Evolutionary conservation across 2,329 filamentous ascomycete genomes (phyloP).

Genomic region (Aureobasidium sp.): DNA sequence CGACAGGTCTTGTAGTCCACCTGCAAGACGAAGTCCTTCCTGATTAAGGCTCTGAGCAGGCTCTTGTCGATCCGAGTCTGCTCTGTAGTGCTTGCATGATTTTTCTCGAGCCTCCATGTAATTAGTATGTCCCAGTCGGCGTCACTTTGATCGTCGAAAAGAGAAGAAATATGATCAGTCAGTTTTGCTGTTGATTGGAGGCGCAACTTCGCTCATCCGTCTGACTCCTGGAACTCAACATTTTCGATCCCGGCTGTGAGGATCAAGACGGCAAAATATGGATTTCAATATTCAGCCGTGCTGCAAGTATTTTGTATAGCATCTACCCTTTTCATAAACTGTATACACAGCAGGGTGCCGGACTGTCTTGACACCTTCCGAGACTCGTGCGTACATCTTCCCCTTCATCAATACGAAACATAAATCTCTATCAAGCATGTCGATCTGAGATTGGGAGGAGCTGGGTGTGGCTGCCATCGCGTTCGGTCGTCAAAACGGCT

Average conservation of each 20-base stretch:
- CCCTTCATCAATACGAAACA: constrained; percentile 10
- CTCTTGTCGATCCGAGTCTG: neutral
- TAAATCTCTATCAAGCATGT: neutral
- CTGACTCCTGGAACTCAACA: constrained; percentile 4
- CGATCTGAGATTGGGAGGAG: neutral
- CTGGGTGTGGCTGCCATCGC: constrained; percentile 4
- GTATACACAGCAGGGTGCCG: neutral
- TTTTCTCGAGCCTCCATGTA: neutral
- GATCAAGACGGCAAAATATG: neutral
- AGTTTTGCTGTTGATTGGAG: neutral
- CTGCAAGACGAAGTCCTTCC: neutral
- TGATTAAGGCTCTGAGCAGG: neutral
- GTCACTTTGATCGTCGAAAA: neutral
- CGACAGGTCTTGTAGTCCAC: neutral
- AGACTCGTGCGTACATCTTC: neutral
- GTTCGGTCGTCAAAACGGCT: constrained; percentile 5
- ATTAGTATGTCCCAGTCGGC: neutral
- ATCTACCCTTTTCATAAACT: neutral
- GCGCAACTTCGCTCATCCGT: neutral
- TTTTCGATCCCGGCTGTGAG: neutral
- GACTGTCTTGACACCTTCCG: neutral
- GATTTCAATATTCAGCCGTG: constrained; percentile 3
- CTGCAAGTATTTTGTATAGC: constrained; percentile 7
- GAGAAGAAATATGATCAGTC: constrained; percentile 3
- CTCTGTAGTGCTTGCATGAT: neutral